Percentiles rank a stretch among this genome's conserved stretches.
phyloP scores from a whole-genome alignment of 805 yeast genomes.

The Candida parachauliodes region DNA sequence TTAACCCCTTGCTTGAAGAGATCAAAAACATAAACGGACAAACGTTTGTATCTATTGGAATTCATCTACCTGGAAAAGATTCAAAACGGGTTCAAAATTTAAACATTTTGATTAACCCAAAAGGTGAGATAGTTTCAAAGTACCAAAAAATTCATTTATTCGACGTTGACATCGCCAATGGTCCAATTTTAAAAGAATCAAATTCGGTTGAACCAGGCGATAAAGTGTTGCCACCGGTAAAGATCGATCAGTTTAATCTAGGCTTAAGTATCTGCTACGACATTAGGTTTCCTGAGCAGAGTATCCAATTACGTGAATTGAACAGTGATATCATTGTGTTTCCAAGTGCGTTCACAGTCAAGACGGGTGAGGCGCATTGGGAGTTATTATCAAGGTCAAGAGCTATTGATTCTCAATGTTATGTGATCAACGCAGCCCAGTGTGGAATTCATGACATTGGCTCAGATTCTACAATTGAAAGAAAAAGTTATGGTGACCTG shows the following conservation, averaged over 20 bases:
- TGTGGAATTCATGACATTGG: constrained; percentile 67
- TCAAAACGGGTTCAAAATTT: constrained; percentile 53
- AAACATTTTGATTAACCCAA: constrained; percentile 59
- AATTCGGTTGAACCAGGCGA: constrained; percentile 79
- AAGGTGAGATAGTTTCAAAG: constrained; percentile 63
- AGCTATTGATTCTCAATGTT: constrained; percentile 86
- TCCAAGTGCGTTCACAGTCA: constrained; percentile 91
- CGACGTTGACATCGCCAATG: constrained; percentile 79
- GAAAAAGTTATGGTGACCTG: constrained; percentile 85
- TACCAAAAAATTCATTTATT: constrained; percentile 88
- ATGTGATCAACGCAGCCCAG: constrained; percentile 86
- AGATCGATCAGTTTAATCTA: constrained; percentile 39
- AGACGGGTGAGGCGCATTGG: constrained; percentile 94
- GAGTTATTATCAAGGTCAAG: constrained; percentile 71
- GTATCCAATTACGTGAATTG: constrained; percentile 53
- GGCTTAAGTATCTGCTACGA: constrained; percentile 84
- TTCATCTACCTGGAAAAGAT: constrained; percentile 70
- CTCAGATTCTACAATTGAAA: constrained; percentile 25
- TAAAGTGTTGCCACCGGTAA: constrained; percentile 45
- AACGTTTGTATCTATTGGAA: constrained; percentile 75
- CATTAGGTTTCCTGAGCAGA: constrained; percentile 80
- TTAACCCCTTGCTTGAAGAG: constrained; percentile 14
- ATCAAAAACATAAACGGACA: constrained; percentile 26
- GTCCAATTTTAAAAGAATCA: constrained; percentile 77
- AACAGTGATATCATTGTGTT: constrained; percentile 79